phyloP scores from a whole-genome alignment of 2,329 filamentous ascomycete genomes.

The Thermothelomyces thermophilus region DNA sequence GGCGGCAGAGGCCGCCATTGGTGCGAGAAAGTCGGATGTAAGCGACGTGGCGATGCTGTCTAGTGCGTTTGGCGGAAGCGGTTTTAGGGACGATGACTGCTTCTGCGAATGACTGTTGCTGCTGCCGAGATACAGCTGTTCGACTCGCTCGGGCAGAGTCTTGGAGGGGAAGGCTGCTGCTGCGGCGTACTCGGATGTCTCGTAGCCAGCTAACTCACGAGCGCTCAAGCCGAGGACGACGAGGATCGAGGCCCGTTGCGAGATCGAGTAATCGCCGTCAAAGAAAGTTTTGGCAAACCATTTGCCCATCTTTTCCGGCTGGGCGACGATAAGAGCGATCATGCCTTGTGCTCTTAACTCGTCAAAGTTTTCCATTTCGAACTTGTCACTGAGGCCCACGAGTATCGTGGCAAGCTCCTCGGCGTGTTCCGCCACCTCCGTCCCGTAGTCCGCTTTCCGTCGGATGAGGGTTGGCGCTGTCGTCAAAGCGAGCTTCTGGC shows the following conservation, averaged over 20 bases:
- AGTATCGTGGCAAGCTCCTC: conserved; percentile 73
- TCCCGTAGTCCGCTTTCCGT: conserved; percentile 81
- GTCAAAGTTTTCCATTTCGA: conserved; percentile 71
- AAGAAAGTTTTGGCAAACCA: conserved; percentile 86
- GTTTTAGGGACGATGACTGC: conserved; percentile 38
- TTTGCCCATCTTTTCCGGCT: conserved; percentile 69
- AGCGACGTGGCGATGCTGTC: conserved; percentile 62
- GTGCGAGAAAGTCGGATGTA: conserved; percentile 67
- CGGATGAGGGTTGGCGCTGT: conserved; percentile 77
- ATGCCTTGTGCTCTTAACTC: conserved; percentile 71
- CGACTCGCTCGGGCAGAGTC: conserved; percentile 64
- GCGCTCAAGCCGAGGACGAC: conserved; percentile 75
- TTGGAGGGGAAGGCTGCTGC: conserved; percentile 70
- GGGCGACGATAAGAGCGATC: conserved; percentile 70
- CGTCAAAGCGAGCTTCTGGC: conserved; percentile 69
- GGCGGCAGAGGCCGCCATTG: conserved; percentile 73
- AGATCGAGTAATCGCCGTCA: conserved; percentile 82
- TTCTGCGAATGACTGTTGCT: conserved; percentile 25
- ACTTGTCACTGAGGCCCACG: conserved; percentile 77
- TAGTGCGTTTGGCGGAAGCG: conserved; percentile 53
- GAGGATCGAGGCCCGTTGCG: conserved; percentile 75
- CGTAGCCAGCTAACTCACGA: conserved; percentile 76
- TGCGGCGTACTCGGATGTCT: conserved; percentile 46
- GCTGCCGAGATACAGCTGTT: conserved; percentile 57
- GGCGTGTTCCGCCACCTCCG: conserved; percentile 77